A percentile compares a stretch with the other conserved stretches of the same genome.
phyloP scores from a whole-genome alignment of 345 rosid genomes.

The Atalantia buxifolia region DNA sequence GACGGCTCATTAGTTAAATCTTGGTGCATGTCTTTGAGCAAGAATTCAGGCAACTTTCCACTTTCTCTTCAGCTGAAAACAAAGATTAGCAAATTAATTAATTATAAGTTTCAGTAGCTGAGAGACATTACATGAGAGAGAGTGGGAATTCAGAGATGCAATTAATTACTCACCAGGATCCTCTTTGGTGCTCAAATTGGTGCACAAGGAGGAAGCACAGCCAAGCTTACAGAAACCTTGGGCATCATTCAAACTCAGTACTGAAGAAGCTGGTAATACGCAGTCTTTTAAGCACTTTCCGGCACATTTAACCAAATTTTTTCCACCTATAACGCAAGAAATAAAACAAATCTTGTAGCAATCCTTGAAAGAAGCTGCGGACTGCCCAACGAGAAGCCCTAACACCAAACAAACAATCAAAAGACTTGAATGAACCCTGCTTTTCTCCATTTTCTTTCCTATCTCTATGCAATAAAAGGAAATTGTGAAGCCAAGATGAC shows the following conservation, averaged over 20 bases:
- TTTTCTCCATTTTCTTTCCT: neutral
- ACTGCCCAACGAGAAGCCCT: neutral
- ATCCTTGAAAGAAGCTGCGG: too few relatives aligned
- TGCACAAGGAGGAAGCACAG: constrained; percentile 29
- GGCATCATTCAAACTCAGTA: neutral
- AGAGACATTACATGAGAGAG: neutral
- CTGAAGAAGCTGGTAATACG: neutral
- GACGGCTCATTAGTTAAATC: too few relatives aligned
- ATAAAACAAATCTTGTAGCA: constrained; percentile 32
- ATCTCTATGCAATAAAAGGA: too few relatives aligned
- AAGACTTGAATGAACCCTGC: neutral
- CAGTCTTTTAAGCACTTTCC: constrained; percentile 31
- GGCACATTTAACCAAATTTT: neutral
- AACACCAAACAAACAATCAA: constrained; percentile 19
- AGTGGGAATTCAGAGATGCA: neutral
- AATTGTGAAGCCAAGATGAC: too few relatives aligned
- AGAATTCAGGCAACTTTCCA: constrained; percentile 33
- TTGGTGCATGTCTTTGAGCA: constrained; percentile 15
- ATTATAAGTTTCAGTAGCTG: too few relatives aligned
- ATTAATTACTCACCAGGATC: constrained; percentile 19
- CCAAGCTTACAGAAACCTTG: constrained; percentile 28
- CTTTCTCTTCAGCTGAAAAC: constrained; percentile 34
- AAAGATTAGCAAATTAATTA: neutral
- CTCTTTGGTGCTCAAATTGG: constrained; percentile 22
- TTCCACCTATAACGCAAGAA: constrained; percentile 6